Evolutionary conservation across 352 stramenopile species (phyloP).

Genomic region (Phytophthora sp.): DNA sequence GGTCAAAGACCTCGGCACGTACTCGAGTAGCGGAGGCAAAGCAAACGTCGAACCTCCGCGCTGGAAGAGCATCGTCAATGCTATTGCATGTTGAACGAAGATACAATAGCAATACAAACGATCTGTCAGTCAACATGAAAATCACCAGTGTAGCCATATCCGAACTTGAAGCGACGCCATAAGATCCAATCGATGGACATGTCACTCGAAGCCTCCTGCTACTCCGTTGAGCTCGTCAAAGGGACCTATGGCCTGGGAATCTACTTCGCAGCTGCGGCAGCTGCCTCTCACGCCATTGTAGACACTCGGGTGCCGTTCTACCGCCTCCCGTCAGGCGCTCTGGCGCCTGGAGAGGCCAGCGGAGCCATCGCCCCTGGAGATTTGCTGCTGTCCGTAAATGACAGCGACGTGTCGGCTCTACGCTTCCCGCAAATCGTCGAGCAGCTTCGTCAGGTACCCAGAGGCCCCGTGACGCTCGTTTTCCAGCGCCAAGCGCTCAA

Average conservation of each 20-base stretch:
- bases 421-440: conserved; percentile 63
- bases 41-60: conserved; percentile 68
- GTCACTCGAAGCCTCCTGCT: conserved; percentile 30
- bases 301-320: conserved; percentile 73
- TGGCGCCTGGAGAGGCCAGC: conserved; percentile 67
- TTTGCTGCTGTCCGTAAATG: conserved; percentile 56
- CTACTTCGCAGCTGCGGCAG: conserved; percentile 55
- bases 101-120: neutral
- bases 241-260: conserved; percentile 73
- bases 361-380: conserved; percentile 55
- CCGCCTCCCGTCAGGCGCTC: conserved; percentile 53
- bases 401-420: conserved; percentile 34
- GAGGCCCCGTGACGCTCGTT: conserved; percentile 46
- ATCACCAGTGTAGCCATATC: conserved; percentile 16
- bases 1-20: conserved; percentile 79
- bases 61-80: conserved; percentile 70
- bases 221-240: conserved; percentile 63
- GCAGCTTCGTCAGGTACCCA: conserved; percentile 56
- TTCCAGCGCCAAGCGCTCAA: conserved; percentile 41
- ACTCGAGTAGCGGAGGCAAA: conserved; percentile 66
- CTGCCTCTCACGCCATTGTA: conserved; percentile 49
- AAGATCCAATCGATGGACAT: conserved; percentile 20
- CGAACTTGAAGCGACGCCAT: conserved; percentile 2
- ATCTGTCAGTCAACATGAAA: neutral
- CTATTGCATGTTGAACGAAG: conserved; percentile 67